Percentiles rank a stretch among this genome's conserved stretches.
Conservation (phyloP, 495 filamentous ascomycete genomes). For the Aspergillus olivimuriae region DNA sequence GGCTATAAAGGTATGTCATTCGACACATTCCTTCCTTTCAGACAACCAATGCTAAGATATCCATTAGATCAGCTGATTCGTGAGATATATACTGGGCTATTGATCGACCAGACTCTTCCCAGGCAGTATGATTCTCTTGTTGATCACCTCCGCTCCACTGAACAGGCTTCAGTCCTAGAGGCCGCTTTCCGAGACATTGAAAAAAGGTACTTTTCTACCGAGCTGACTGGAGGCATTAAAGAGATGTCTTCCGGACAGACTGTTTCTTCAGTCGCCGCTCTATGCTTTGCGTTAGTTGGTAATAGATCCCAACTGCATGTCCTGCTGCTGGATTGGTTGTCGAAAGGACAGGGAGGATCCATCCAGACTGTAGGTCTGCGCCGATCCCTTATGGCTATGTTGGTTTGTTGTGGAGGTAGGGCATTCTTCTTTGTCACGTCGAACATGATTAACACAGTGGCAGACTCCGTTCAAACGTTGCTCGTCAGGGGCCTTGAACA, state of each 20-base stretch:
- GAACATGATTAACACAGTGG: conserved; percentile 15
- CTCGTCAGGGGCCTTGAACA: conserved; percentile 61
- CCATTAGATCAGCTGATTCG: conserved; percentile 51
- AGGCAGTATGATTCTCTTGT: conserved; percentile 38
- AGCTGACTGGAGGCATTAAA: conserved; percentile 7
- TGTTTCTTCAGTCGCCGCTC: conserved; percentile 34
- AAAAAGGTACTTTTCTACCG: conserved; percentile 39
- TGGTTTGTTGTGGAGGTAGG: conserved; percentile 49
- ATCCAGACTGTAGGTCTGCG: conserved; percentile 60
- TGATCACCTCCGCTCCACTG: conserved; percentile 41
- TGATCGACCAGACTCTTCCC: conserved; percentile 26
- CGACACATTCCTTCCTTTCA: neutral
- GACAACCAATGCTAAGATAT: conserved; percentile 13
- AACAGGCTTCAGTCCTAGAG: conserved; percentile 54
- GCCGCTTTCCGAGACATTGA: conserved; percentile 54
- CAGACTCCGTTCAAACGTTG: conserved; percentile 48
- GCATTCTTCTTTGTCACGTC: neutral
- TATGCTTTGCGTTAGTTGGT: conserved; percentile 31
- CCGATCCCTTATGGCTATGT: conserved; percentile 57
- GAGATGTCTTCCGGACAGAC: conserved; percentile 5
- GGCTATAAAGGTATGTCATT: conserved; percentile 61
- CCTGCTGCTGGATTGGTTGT: conserved; percentile 64
- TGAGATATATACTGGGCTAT: conserved; percentile 38
- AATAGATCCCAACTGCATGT: conserved; percentile 33
- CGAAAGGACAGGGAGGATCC: conserved; percentile 43